Base-by-base conservation (phyloP, 2,329 filamentous ascomycete genomes). In the Curvularia spicifera region DNA sequence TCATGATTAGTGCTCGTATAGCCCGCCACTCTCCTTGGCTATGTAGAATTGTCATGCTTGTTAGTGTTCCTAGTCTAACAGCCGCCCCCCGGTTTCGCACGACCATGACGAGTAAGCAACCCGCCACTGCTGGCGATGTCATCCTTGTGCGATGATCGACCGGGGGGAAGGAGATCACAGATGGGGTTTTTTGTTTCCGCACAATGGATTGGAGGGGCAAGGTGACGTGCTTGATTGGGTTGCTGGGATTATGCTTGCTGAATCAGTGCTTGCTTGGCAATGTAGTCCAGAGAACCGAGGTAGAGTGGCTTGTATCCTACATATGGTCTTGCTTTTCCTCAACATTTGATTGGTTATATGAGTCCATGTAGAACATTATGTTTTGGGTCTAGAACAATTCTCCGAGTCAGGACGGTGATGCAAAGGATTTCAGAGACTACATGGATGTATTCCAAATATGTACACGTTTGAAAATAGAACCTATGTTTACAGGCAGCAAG, bases 401-500 rank as follows among this genome's bases (percentile, higher is more conserved):
- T n/a, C 13, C 26, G 42, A 28, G 42, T 44, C 42, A 44, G 33
- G 42, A 28, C 3, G 13, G 15, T 18, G 42, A 26, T n/a, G 15
- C 15, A 37, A n/a, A 7, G 35, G 15, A 37, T 18, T n/a, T 37
- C 9, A 8, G 15, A n/a, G 6, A 37, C 5, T 37, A 28, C 3
- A 28, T 44, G 24, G 4, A 18, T 24, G 20, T 18, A 24, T 18
- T 33, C 37, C 29, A 44, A 45, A 12, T 52, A 52, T 50, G 7
- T 29, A 49, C 47, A 29, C 8, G 13, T 37, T 26, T 8, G 8
- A 39, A 28, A 3, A 4, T 6, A 28, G 5, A 20, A 4, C 18
- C 18, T 8, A 31, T 12, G 9, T 2, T n/a, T 50, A 50, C 50
- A 65, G 26, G 62, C 74, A 76, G 61, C 74, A 76, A 37, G 71